Conservation (phyloP, 495 filamentous ascomycete genomes). For the Aspergillus funiculosus region DNA sequence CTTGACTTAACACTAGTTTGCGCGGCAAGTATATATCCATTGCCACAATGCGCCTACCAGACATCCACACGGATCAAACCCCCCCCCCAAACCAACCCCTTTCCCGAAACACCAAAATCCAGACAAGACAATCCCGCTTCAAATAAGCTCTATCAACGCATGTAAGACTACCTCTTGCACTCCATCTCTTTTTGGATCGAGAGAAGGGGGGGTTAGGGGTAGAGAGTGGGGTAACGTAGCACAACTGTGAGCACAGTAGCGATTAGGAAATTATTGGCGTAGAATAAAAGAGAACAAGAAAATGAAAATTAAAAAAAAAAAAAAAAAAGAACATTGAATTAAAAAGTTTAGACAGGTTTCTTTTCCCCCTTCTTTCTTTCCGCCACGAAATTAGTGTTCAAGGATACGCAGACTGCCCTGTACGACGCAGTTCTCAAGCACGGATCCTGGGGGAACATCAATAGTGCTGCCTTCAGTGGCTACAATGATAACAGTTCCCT, state of each 20-base stretch:
- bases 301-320: no score
- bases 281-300: constrained; percentile 3
- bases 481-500: constrained; percentile 99
- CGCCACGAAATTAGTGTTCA: constrained; percentile 79
- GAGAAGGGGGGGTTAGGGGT: constrained; percentile 15
- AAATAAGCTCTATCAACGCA: constrained; percentile 10
- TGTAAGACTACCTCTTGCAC: constrained; percentile 2
- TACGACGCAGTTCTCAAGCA: constrained; percentile 98
- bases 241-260: not conserved
- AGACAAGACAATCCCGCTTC: constrained; percentile 9
- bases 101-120: constrained; percentile 13
- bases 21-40: constrained; percentile 26
- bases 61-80: constrained; percentile 13
- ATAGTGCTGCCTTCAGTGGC: constrained; percentile 97
- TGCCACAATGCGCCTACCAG: constrained; percentile 30
- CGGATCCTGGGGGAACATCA: constrained; percentile 91
- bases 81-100: no score
- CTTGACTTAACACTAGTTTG: constrained; percentile 23
- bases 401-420: constrained; percentile 94
- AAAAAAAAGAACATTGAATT: no score
- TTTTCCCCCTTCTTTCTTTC: no score
- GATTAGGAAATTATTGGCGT: constrained; percentile 1
- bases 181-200: not conserved
- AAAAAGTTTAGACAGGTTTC: no score
- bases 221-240: no score